These are phyloP conservation scores for Sarocladium oryzae DNA, from an alignment of 2,329 filamentous ascomycete genomes.

Conservation along the genomic window DNA sequence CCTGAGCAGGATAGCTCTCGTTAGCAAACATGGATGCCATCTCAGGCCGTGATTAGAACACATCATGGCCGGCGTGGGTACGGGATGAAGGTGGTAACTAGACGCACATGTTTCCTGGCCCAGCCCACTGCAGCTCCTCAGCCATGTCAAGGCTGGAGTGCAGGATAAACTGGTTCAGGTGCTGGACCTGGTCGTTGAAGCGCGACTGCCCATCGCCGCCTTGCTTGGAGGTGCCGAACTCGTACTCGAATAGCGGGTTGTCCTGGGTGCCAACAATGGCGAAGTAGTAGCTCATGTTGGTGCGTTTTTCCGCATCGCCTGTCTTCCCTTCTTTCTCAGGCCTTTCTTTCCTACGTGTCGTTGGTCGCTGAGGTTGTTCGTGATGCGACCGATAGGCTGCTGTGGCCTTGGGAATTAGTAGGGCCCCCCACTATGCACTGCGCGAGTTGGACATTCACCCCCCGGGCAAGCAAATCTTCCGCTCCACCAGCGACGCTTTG, in stretches of 20 bases:
- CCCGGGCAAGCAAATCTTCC: slow-evolving; percentile 4
- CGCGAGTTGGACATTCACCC: background rate
- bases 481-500: background rate
- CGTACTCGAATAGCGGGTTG: slow-evolving; percentile 92
- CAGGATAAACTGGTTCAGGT: slow-evolving; percentile 96
- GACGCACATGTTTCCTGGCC: slow-evolving; percentile 67
- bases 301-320: slow-evolving; percentile 11
- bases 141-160: slow-evolving; percentile 92
- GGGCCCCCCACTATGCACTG: background rate
- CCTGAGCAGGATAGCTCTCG: too few species aligned
- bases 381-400: background rate
- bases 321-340: background rate
- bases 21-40: too few species aligned
- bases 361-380: background rate
- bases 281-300: slow-evolving; percentile 94
- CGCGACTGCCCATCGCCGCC: slow-evolving; percentile 88
- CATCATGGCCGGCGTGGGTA: too few species aligned
- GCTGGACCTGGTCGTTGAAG: slow-evolving; percentile 80
- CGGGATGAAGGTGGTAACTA: background rate
- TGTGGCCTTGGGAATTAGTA: background rate
- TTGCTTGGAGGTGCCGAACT: slow-evolving; percentile 94
- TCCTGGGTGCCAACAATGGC: slow-evolving; percentile 93
- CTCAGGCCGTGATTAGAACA: too few species aligned
- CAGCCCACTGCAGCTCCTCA: slow-evolving; percentile 90
- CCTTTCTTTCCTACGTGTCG: background rate